Conservation (phyloP, 2,329 filamentous ascomycete genomes). For the Chrysoporthe austroafricana region DNA sequence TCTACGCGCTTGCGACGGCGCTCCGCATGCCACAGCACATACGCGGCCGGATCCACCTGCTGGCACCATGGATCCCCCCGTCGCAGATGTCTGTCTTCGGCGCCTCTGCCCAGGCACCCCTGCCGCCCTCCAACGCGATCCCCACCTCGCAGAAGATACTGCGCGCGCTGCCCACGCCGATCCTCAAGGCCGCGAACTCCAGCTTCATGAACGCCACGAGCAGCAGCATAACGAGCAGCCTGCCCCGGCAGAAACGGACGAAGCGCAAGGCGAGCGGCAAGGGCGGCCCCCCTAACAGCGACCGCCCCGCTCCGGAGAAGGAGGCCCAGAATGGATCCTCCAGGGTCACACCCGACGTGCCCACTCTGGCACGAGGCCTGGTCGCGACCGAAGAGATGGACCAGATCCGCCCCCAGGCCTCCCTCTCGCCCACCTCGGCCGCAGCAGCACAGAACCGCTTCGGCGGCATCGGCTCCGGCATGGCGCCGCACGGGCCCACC, state of each 20-base stretch:
- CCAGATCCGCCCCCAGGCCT: conserved; percentile 42
- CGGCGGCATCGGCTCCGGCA: conserved; percentile 9
- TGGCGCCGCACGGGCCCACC: background rate
- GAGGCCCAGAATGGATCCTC: conserved; percentile 47
- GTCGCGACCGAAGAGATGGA: conserved; percentile 54
- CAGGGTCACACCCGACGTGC: conserved; percentile 34
- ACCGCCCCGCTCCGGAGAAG: conserved; percentile 49
- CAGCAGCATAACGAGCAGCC: conserved; percentile 78
- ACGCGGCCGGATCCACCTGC: conserved; percentile 87
- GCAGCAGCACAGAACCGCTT: conserved; percentile 27
- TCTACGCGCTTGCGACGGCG: conserved; percentile 94
- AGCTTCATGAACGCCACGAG: conserved; percentile 93
- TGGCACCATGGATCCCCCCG: conserved; percentile 96
- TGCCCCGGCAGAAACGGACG: conserved; percentile 56
- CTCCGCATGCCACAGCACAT: conserved; percentile 96
- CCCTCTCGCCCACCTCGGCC: conserved; percentile 33
- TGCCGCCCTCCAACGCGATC: conserved; percentile 81
- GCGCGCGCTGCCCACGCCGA: conserved; percentile 83
- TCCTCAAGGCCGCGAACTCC: conserved; percentile 92
- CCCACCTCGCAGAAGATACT: conserved; percentile 92
- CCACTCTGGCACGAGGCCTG: conserved; percentile 31
- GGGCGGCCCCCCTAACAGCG: conserved; percentile 42
- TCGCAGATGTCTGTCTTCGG: conserved; percentile 86
- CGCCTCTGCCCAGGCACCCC: conserved; percentile 65
- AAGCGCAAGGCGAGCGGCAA: conserved; percentile 41